Conservation (phyloP, 1,284 basidiomycete genomes). For the Microbotryum intermedium region DNA sequence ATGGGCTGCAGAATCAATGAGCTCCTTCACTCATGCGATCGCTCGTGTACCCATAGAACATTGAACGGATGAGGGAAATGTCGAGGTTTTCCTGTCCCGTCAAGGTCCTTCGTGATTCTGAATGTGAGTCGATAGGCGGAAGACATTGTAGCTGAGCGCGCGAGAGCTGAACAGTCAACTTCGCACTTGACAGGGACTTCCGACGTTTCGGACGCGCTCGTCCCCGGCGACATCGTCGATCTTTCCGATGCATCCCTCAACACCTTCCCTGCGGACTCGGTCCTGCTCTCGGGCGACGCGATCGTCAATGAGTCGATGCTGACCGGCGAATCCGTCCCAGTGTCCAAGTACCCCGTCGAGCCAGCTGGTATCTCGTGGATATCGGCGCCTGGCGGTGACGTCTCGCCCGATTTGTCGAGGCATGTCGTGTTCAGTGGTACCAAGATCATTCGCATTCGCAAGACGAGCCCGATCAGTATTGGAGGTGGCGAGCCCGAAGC, state of each 20-base stretch:
- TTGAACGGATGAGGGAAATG: conserved; percentile 92
- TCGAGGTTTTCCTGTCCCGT: conserved; percentile 81
- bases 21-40: no score
- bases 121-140: conserved; percentile 50
- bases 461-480: conserved; percentile 41
- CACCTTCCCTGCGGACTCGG: conserved; percentile 80
- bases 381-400: conserved; percentile 42
- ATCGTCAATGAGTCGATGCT: conserved; percentile 99
- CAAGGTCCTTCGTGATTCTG: conserved; percentile 60
- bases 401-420: conserved; percentile 64
- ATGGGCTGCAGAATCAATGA: neutral
- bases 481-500: conserved; percentile 43
- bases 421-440: conserved; percentile 90
- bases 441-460: conserved; percentile 81
- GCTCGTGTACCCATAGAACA: conserved; percentile 51
- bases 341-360: conserved; percentile 66
- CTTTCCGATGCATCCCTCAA: conserved; percentile 66
- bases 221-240: conserved; percentile 90
- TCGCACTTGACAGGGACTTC: conserved; percentile 51
- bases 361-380: conserved; percentile 15
- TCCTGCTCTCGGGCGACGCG: conserved; percentile 87
- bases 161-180: conserved; percentile 6
- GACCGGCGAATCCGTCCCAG: conserved; percentile 89
- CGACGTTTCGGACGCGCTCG: conserved; percentile 67
- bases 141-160: neutral